Evolutionary conservation across 345 rosid genomes (phyloP), one percentile per base, ranked within the genome.

Genomic region (Dimocarpus longan): DNA sequence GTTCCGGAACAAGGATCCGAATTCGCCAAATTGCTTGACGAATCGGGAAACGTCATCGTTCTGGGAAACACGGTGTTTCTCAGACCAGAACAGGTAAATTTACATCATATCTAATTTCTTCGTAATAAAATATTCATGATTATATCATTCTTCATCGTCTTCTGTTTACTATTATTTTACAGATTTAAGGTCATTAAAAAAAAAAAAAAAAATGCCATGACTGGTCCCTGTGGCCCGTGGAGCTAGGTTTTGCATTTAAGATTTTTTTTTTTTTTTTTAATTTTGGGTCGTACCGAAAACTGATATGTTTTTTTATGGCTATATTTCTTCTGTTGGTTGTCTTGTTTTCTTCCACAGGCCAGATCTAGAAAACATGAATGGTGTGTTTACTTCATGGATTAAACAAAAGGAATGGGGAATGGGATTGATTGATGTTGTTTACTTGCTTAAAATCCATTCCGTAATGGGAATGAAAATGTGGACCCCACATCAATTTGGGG

Each of bases 1-100:
- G 97, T 91, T 88, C 84, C 84, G 40, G 86, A 83, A 50, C 80
- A 86, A 63, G 98, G 91, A 3, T 42, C 42, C 56, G 84, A 50
- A 80, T 75, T 89, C 2, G 97, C 97, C 5, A 88, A 86, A 78
- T 73, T 78, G 86, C 91, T 97, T 0, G 98, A 94, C 50, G 93
- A 94, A 71, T 90, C 97, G 0, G 98, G 99, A 66, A 85, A 76
- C 74, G 99, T 92, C 1, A 83, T 97, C 77, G 92, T 97, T 4
- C 18, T 94, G 54, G 95, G 98, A 37, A 78, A 91, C 21, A 74
- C 72, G 15, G 99, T 93, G 72, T 86, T 92, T 71, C 85, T 97
- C 43, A 83, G 80, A 68, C 97, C 99, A 5, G 91, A 94, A 18
- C 91, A 92, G 98, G 99, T 96, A 85, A 66, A 82, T 75, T 66